Evolutionary conservation across 192 early-diverging fungal genomes (phyloP), one percentile per base, ranked within the genome.

Genomic region (Phlyctochytrium bullatum): DNA sequence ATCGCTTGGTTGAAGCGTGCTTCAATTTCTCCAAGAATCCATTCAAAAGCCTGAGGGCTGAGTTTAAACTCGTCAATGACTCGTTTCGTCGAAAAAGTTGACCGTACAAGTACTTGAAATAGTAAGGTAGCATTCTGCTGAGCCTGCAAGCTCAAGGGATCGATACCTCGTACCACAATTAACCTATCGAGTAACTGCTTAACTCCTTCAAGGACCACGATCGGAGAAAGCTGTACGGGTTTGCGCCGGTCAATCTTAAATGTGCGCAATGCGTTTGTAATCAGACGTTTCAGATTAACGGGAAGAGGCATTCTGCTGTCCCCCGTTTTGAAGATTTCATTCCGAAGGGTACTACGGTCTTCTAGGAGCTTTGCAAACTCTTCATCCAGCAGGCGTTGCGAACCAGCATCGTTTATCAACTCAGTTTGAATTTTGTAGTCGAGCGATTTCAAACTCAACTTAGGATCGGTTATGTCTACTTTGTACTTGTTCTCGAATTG

Each of bases 11-110:
- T 89, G 77, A 97, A 99, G 24, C 95, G 83, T 4, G 86, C 86
- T 76, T 92, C 89, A 71, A 98, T 94, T 74, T 98, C 96, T 10
- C 93, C 93, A 35, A 99, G 68, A 29, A 99, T 75, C 92, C 92
- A 97, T 73, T 94, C 89, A 68, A 99, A 97, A 2, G 97, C 90
- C 66, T 94, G 88, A 30, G 82, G 76, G 14, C 79, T 92, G 59
- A 99, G 73, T 58, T 90, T 92, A 85, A 86, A 95, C 78, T 95
- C 88, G 76, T 96, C 92, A 62, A 97, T 85, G 6, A 99, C 91
- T 53, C 89, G 80, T 69, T 89, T 90, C 10, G 88, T 85, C 16
- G 95, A 87, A 63, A 99, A 75, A 4, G 87, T 88, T 28, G 92
- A 93, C 36, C 94, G 83, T 33, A 92, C 47, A 62, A 89, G 79